Conservation (phyloP, 225 moss, liverwort and hornwort species). For the Rhytidiadelphus loreus region DNA sequence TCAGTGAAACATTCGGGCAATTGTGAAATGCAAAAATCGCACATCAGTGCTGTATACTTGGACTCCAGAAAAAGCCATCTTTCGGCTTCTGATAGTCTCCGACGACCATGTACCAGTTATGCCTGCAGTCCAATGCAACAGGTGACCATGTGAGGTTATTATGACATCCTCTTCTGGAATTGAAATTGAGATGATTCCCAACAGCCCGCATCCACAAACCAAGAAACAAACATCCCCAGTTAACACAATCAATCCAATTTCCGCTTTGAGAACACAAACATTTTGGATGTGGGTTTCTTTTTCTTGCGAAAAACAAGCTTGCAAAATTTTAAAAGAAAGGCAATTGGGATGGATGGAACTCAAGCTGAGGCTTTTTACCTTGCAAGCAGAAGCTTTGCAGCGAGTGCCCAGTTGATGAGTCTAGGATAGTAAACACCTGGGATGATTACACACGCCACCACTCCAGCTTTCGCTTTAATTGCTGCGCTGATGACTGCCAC, state of each 20-base stretch:
- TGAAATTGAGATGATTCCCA: not conserved
- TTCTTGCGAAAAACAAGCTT: not conserved
- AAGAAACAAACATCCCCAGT: not conserved
- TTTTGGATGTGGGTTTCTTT: not conserved
- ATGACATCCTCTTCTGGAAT: not conserved
- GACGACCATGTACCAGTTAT: conserved; percentile 35
- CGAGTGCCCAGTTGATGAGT: conserved; percentile 36
- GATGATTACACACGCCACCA: conserved; percentile 1
- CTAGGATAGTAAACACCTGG: conserved; percentile 12
- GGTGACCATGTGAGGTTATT: not conserved
- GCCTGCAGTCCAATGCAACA: not conserved
- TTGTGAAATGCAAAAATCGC: not conserved
- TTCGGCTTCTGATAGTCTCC: conserved; percentile 25
- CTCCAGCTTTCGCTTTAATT: conserved; percentile 10
- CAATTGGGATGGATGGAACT: not conserved
- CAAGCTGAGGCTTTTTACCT: not conserved
- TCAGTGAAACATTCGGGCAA: not conserved
- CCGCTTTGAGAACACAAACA: not conserved
- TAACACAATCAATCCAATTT: not conserved
- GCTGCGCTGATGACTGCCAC: conserved; percentile 18
- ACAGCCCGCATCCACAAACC: not conserved
- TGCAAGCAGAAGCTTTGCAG: conserved; percentile 21
- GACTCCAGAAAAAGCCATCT: conserved; percentile 24
- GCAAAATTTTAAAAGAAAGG: not conserved
- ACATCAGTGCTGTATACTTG: conserved; percentile 9